These are phyloP conservation scores for Castanea crenata DNA, from an alignment of 306 rosid genomes.

Conservation along the genomic window DNA sequence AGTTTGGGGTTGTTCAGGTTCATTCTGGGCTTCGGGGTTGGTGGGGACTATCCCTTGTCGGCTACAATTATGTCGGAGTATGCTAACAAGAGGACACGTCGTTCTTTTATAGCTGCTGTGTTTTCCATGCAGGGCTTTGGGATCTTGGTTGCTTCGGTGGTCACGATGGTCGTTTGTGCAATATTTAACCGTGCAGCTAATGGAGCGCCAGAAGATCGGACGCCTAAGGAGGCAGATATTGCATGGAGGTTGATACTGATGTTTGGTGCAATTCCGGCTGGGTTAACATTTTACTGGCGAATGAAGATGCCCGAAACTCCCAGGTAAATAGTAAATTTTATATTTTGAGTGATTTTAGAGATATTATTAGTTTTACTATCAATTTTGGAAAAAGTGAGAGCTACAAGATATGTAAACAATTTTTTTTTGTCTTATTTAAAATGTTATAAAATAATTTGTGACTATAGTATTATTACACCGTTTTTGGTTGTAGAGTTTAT, in stretches of 20 bases:
- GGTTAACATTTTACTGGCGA: slow-evolving; percentile 75
- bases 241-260: slow-evolving; percentile 78
- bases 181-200: slow-evolving; percentile 28
- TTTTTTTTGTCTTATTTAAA: too few relatives aligned
- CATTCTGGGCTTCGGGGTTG: slow-evolving; percentile 66
- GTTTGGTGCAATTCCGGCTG: slow-evolving; percentile 70
- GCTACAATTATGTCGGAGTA: slow-evolving; percentile 86
- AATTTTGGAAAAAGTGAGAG: too few relatives aligned
- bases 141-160: slow-evolving; percentile 55
- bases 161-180: slow-evolving; percentile 52
- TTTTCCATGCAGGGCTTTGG: slow-evolving; percentile 88
- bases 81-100: slow-evolving; percentile 70
- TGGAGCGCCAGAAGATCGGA: not conserved
- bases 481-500: too few relatives aligned
- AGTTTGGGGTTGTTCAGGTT: slow-evolving; percentile 67
- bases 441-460: too few relatives aligned
- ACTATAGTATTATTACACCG: too few relatives aligned
- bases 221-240: slow-evolving; percentile 51
- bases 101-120: slow-evolving; percentile 75
- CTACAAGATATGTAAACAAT: too few relatives aligned
- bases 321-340: slow-evolving; percentile 37
- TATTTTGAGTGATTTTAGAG: not conserved
- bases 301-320: slow-evolving; percentile 94
- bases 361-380: too few relatives aligned
- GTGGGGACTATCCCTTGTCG: slow-evolving; percentile 80